Evolutionary conservation across 306 rosid genomes (phyloP).

Genomic region (Ormosia semicastrata): DNA sequence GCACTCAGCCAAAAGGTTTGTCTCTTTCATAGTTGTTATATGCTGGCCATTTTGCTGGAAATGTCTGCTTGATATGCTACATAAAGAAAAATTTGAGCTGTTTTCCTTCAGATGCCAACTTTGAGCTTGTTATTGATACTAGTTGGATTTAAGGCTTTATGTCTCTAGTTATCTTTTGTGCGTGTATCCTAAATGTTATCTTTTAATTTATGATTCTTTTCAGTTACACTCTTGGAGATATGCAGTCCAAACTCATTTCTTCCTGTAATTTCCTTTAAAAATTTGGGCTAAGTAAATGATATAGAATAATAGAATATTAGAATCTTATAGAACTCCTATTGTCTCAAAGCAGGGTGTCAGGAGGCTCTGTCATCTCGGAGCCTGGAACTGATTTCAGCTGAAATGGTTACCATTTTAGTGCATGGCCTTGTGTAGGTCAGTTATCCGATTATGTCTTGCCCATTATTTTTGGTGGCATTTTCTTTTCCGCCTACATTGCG

Average conservation of each 20-base stretch:
- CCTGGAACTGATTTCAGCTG: conserved; percentile 93
- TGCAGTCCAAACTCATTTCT: conserved; percentile 57
- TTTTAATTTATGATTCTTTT: conserved; percentile 30
- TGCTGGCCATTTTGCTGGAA: neutral
- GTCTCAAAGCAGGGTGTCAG: conserved; percentile 96
- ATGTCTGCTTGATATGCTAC: neutral
- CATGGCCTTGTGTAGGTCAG: conserved; percentile 95
- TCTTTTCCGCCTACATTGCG: conserved; percentile 51
- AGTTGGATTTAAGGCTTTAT: neutral
- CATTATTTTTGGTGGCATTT: conserved; percentile 68
- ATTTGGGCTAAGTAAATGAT: conserved; percentile 57
- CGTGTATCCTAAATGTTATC: neutral
- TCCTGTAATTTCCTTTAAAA: conserved; percentile 56
- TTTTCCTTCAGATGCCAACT: neutral
- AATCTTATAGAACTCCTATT: conserved; percentile 80
- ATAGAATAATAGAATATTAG: conserved; percentile 50
- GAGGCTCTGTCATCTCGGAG: conserved; percentile 97
- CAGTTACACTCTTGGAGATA: conserved; percentile 55
- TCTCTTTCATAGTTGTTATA: neutral
- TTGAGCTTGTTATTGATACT: neutral
- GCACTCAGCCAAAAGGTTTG: conserved; percentile 80
- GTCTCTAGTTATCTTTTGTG: conserved; percentile 5
- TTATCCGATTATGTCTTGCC: conserved; percentile 67
- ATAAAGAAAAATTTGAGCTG: neutral
- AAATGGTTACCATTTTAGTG: conserved; percentile 87